Conservation (phyloP, 176 grass and related monocot species). For the Carex parvula region DNA sequence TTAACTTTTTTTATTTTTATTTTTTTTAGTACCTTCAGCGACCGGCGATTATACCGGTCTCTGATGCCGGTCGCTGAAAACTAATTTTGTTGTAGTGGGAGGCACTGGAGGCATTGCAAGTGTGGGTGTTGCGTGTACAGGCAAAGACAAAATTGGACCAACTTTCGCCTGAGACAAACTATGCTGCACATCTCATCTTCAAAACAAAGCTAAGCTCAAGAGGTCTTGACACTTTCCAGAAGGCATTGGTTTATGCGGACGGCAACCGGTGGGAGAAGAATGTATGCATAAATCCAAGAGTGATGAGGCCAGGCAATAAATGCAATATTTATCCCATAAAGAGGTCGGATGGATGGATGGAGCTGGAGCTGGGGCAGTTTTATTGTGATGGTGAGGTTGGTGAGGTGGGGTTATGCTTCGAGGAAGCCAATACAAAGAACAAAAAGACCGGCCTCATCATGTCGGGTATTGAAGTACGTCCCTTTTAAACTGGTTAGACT, state of each 20-base stretch:
- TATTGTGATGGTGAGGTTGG: neutral
- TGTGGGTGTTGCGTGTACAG: slow-evolving; percentile 40
- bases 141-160: slow-evolving; percentile 19
- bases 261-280: neutral
- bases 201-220: neutral
- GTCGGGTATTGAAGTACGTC: slow-evolving; percentile 41
- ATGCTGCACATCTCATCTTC: slow-evolving; percentile 37
- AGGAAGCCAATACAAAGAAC: slow-evolving; percentile 2
- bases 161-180: slow-evolving; percentile 25
- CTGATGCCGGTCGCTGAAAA: too few relatives aligned
- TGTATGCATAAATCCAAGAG: neutral
- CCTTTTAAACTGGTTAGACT: neutral
- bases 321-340: too few relatives aligned
- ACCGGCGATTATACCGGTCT: too few relatives aligned
- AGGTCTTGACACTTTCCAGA: slow-evolving; percentile 14
- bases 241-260: neutral
- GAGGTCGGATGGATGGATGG: slow-evolving; percentile 1
- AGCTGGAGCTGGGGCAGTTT: neutral
- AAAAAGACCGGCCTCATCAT: neutral
- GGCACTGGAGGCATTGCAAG: slow-evolving; percentile 17
- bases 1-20: too few relatives aligned
- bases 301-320: neutral
- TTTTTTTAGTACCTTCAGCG: too few relatives aligned
- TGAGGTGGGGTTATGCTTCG: slow-evolving; percentile 24
- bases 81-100: too few relatives aligned